Base-by-base conservation (phyloP, 441 rosid genomes). In the Viola pubescens region DNA sequence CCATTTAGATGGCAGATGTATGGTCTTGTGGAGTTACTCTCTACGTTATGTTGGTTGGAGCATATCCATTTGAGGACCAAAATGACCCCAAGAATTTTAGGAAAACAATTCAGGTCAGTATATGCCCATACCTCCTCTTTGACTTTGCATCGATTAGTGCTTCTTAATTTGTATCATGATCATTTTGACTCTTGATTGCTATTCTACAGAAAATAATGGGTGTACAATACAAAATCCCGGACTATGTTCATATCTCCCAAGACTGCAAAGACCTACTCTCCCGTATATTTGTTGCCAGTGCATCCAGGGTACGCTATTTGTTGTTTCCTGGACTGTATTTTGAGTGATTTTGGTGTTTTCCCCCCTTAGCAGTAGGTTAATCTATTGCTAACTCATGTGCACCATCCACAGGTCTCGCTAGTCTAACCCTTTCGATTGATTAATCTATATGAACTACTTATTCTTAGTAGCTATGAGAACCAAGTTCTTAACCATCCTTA, bases 11-110 rank as follows among this genome's bases (percentile, higher is more conserved):
- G 74, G 97, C 97, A 56, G 97, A 90, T 81, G 96, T 90, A 34
- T 90, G 97, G 97, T 90, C 97, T 10, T 90, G 97, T 65, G 96
- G 97, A 65, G 97, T 90, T 59, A 90, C 96, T 59, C 87, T 90
- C 13, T 90, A 90, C 63, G 96, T 90, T 51, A 90, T 90, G 97
- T 68, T 90, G 63, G 90, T 90, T 52, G 97, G 97, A 53, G 91
- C 88, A 56, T 90, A 90, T 77, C 97, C 97, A 48, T 91, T 91
- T 71, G 97, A 88, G 71, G 97, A 91, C 76, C 94, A 80, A 65
- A 67, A 75, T 46, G 97, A 91, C 66, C 94, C 96, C 13, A 83
- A 77, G 68, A 88, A 91, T 75, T 86, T 88, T 72, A 75, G 96
- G 74, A 91, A 83, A 78, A 88, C 97, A 47, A 88, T 91, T 67